These are phyloP conservation scores for Cupressus sempervirens DNA, from an alignment of 75 land plant genomes.

Conservation along the genomic window DNA sequence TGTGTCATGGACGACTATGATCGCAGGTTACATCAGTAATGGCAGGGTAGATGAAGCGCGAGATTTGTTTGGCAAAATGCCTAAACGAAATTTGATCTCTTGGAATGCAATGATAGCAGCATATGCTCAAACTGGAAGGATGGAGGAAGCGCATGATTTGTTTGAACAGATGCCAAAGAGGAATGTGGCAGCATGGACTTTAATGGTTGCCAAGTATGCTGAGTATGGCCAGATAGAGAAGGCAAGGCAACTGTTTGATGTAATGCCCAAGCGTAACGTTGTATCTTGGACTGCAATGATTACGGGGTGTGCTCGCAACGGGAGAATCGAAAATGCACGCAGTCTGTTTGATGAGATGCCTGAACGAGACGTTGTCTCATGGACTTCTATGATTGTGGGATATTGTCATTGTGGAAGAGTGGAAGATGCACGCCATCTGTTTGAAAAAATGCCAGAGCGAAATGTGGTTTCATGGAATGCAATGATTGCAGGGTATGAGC, in stretches of 20 bases:
- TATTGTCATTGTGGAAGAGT: constrained; percentile 16
- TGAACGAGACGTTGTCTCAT: constrained; percentile 9
- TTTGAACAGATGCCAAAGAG: constrained; percentile 10
- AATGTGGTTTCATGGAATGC: constrained; percentile 22
- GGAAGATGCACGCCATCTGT: constrained; percentile 12
- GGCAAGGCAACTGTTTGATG: constrained; percentile 12
- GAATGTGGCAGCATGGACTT: constrained; percentile 5
- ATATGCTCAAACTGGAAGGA: constrained; percentile 4
- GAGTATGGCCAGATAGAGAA: constrained; percentile 7
- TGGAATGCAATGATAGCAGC: constrained; percentile 15
- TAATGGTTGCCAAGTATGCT: constrained; percentile 2
- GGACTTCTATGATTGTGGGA: constrained; percentile 13
- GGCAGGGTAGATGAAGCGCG: constrained; percentile 11
- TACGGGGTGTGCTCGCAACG: neutral
- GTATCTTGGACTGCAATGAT: constrained; percentile 24
- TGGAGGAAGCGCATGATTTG: constrained; percentile 5
- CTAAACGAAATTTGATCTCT: constrained; percentile 15
- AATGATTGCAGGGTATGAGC: constrained; percentile 16
- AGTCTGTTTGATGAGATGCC: constrained; percentile 20
- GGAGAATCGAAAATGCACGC: constrained; percentile 16
- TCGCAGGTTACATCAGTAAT: constrained; percentile 10
- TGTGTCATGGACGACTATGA: constrained; percentile 11
- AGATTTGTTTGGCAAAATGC: constrained; percentile 13
- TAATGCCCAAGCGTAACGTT: constrained; percentile 3
- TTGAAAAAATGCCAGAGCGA: constrained; percentile 9